Conservation (phyloP, 495 filamentous ascomycete species). For the Hypomontagnella submonticulosa region DNA sequence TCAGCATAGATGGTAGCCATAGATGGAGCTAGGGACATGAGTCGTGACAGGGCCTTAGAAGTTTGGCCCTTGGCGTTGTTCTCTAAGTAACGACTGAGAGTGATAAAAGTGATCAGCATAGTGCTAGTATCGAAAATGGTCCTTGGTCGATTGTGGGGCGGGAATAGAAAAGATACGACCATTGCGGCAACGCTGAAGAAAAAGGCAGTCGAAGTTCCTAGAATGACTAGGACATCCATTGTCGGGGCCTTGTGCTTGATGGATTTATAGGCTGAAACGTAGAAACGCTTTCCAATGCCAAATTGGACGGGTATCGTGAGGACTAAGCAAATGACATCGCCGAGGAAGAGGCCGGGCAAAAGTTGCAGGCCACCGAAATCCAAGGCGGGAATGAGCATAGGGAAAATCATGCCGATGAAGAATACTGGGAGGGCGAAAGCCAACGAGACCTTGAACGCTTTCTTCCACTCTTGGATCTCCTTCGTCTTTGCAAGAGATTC, state of each 20-base stretch:
- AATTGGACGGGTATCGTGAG: conserved; percentile 96
- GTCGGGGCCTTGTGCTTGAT: conserved; percentile 89
- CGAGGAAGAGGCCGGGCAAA: conserved; percentile 82
- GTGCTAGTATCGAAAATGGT: conserved; percentile 98
- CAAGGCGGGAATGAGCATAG: conserved; percentile 76
- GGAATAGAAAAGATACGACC: conserved; percentile 75
- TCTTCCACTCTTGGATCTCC: conserved; percentile 92
- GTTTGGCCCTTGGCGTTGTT: conserved; percentile 97
- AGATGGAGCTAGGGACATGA: conserved; percentile 95
- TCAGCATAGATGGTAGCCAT: conserved; percentile 99
- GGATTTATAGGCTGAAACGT: conserved; percentile 88
- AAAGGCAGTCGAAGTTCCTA: conserved; percentile 97
- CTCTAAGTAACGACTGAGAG: conserved; percentile 90
- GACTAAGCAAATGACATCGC: conserved; percentile 82
- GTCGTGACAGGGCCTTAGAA: conserved; percentile 88
- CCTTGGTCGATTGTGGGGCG: conserved; percentile 78
- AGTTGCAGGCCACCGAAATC: conserved; percentile 78
- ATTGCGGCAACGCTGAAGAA: conserved; percentile 95
- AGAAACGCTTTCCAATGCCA: conserved; percentile 93
- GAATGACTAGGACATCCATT: conserved; percentile 96
- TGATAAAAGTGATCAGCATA: conserved; percentile 98
- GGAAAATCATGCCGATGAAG: conserved; percentile 89
- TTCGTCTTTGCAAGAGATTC: conserved; percentile 96
- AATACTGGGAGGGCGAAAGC: conserved; percentile 92
- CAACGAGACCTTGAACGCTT: conserved; percentile 77